Base-by-base conservation (phyloP, 2,329 filamentous ascomycete genomes). In the Graphium sp. region DNA sequence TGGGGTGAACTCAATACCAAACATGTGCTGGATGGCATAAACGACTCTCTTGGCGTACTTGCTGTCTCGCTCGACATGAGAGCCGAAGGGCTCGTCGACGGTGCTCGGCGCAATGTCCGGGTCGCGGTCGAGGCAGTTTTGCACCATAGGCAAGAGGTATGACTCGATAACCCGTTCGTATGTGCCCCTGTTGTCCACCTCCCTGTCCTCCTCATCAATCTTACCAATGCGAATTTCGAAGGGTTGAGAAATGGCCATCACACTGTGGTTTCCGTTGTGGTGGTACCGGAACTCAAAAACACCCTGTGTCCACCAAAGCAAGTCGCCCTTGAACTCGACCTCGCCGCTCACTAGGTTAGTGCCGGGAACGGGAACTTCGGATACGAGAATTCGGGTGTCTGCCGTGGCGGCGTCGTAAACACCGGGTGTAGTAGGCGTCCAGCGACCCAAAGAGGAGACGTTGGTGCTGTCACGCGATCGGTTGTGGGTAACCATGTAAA, bases 211-310 rank as follows among this genome's bases (percentile, higher is more conserved):
- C 19, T 74, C 67, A 37, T 83, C 78, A 42, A 93, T 92, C 24
- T 74, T 75, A 18, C 67, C 62, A 37, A 95, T 83, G 25, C 74
- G 72, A 32, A 95, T 77, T 50, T 94, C 87, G 42, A 98, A 98
- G 0, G 89, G 85, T 39, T 83, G 69, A 5, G 85, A 94, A 35
- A 95, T 80, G 12, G 83, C 73, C 80, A 98, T 89, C 44, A 92
- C 85, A 39, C 79, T 82, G 53, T 98, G 84, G 42, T 78, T 79
- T 32, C 84, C 84, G 40, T 82, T 76, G 52, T 98, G 89, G 52
- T 98, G 89, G 53, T 94, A 94, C 22, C 89, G 74, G 58, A 98
- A 91, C 46, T 98, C 89, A 45, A 93, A 98, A 4, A 91, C 80
- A 31, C 89, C 89, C 35, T 87, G 80, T 0, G 80, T 92, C 89